Evolutionary conservation across 495 filamentous ascomycete species (phyloP), one percentile per base, ranked within the genome.

Genomic region (Neurospora cerealis): DNA sequence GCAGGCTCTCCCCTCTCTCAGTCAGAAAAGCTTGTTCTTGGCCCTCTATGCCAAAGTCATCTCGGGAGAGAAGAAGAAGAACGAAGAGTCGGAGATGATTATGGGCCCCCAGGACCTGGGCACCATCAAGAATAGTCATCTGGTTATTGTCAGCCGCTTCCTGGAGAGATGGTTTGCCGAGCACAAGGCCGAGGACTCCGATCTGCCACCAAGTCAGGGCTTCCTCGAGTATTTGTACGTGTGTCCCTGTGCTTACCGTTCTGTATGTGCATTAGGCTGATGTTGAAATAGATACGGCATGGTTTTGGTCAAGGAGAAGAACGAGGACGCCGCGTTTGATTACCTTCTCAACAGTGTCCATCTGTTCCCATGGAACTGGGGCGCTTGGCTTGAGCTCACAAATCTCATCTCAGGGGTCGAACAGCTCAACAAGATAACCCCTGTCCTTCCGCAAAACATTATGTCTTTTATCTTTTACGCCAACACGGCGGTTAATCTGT

Each of bases 21-120:
- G 94, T 81, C 93, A 97, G 79, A 95, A 93, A 79, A 91, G 94
- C 19, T 79, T 97, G n/a, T 99, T 99, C 78, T 86, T 99, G 42
- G 91, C 93, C 1, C 85, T 98, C 17, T 99, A 99, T 76, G 92
- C 96, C 28, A 96, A 93, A 74, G 94, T 92, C 78, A 87, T 99
- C 71, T 91, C 95, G 1, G 96, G 96, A 3, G 96, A 98, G 84
- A 99, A 99, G 84, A 89, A 92, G 70, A 97, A 93, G 81, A 92
- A 97, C 79, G 96, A 99, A 78, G 96, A 98, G 40, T 92, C 92
- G 36, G 96, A 99, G 83, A 98, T 97, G 93, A 92, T 99, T 8
- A 86, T 99, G 80, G 96, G 96, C 0, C 96, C 96, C 0, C 88
- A 93, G 40, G 96, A 99, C 81, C 89, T 92, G 19, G 94, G 93